Base-by-base conservation (phyloP, 2,329 filamentous ascomycete genomes). In the Trichocomaceae sp. region DNA sequence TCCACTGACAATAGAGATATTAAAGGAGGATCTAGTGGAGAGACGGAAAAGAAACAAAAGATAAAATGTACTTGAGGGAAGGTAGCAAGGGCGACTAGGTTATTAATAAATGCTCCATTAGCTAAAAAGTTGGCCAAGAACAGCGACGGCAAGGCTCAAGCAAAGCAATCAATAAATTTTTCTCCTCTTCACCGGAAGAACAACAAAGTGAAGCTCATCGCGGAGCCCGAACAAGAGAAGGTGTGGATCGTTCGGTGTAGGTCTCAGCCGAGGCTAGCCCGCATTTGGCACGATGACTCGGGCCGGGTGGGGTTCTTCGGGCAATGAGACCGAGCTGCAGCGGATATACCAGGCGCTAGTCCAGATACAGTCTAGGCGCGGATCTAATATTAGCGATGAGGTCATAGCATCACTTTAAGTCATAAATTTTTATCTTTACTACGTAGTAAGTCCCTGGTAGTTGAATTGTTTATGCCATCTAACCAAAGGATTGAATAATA, bases 401-500 rank as follows among this genome's bases (percentile, higher is more conserved):
- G 31, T 35, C 31, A 35, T 35, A 15, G 31, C 31, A 33, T 9
- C 29, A n/a, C n/a, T n/a, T n/a, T n/a, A n/a, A n/a, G n/a, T n/a
- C n/a, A n/a, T n/a, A n/a, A n/a, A n/a, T n/a, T n/a, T n/a, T n/a
- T n/a, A n/a, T n/a, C n/a, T n/a, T n/a, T n/a, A n/a, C n/a, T n/a
- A n/a, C n/a, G n/a, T n/a, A n/a, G n/a, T n/a, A n/a, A n/a, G n/a
- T n/a, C n/a, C n/a, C n/a, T n/a, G 81, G 83, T 5, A 84, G 74
- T 60, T 85, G 82, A 0, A 80, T 76, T 61, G 82, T 67, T 26
- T 79, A 77, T 57, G 75, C 75, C 1, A 78, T 79, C 44, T 79
- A 78, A 2, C 75, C 69, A n/a, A 83, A 67, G n/a, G 76, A 77
- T 58, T 79, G 72, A 63, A 86, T 81, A 58, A 86, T 86, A 0